Conservation (phyloP, 164 flowering plant species). For the Taxillus chinensis region DNA sequence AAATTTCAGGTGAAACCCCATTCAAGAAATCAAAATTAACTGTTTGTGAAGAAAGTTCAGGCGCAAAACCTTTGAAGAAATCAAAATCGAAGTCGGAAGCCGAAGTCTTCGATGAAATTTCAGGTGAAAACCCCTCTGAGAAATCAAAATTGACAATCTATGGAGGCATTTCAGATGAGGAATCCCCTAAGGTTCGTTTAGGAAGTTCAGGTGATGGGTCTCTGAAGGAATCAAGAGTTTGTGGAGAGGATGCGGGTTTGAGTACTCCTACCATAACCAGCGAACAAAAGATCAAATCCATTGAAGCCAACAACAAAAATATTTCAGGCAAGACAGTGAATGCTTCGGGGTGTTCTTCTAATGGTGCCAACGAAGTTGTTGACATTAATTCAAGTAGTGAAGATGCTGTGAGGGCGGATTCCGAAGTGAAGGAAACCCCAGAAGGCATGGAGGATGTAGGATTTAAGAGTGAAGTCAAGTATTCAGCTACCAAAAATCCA, state of each 20-base stretch:
- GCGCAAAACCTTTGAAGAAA: background rate
- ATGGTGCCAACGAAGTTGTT: background rate
- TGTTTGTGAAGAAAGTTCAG: background rate
- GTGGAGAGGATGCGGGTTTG: too few species aligned
- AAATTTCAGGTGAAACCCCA: slow-evolving; percentile 1
- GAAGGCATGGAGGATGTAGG: too few species aligned
- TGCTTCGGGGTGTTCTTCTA: too few species aligned
- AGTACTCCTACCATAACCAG: too few species aligned
- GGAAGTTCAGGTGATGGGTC: too few species aligned
- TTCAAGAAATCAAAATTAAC: background rate
- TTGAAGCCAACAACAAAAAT: too few species aligned
- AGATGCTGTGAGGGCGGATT: background rate
- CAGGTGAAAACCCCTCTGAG: background rate
- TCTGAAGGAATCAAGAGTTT: too few species aligned
- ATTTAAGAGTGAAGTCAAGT: background rate
- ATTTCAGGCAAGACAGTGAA: too few species aligned
- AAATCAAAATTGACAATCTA: too few species aligned
- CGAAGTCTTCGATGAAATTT: background rate
- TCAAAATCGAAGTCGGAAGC: background rate
- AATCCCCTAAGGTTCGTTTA: too few species aligned
- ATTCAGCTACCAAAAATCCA: background rate
- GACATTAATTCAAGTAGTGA: background rate
- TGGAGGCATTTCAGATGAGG: too few species aligned
- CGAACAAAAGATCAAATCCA: too few species aligned
- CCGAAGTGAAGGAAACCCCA: background rate